Evolutionary conservation across 345 rosid species (phyloP).

Genomic region (Leavenworthia alabamica): DNA sequence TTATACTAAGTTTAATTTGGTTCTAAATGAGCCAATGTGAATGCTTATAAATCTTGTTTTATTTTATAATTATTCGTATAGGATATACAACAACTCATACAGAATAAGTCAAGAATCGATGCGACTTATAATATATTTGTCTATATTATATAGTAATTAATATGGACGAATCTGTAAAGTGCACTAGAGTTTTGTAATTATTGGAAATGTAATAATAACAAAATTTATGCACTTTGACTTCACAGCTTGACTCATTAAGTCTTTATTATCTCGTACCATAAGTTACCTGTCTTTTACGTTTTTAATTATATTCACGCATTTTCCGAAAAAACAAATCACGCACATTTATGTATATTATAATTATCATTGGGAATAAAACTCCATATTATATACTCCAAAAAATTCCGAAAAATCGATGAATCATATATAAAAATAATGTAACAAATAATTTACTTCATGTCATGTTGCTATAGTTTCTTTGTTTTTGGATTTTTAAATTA

Average conservation of each 20-base stretch:
- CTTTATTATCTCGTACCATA: slow-evolving; percentile 24
- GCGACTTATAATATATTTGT: neutral
- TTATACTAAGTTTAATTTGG: no score
- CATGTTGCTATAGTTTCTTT: slow-evolving; percentile 24
- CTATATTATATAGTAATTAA: neutral
- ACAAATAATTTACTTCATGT: neutral
- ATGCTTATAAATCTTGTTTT: slow-evolving; percentile 5
- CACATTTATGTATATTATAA: neutral
- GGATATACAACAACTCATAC: slow-evolving; percentile 10
- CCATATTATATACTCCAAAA: no score
- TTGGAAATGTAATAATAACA: slow-evolving; percentile 18
- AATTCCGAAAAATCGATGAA: no score
- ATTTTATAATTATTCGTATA: no score
- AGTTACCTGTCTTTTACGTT: slow-evolving; percentile 24
- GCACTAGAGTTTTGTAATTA: slow-evolving; percentile 33
- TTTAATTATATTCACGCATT: neutral
- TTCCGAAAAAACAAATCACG: no score
- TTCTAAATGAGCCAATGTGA: no score
- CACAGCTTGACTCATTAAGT: slow-evolving; percentile 24
- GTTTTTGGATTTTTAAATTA: slow-evolving; percentile 13
- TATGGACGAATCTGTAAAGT: slow-evolving; percentile 20
- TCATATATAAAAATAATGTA: no score
- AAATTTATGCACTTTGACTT: slow-evolving; percentile 27
- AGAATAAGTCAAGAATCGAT: slow-evolving; percentile 8
- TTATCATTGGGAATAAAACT: no score